These are phyloP conservation scores for Albatrellus sp. DNA, from an alignment of 1,284 basidiomycete genomes.

Conservation along the genomic window DNA sequence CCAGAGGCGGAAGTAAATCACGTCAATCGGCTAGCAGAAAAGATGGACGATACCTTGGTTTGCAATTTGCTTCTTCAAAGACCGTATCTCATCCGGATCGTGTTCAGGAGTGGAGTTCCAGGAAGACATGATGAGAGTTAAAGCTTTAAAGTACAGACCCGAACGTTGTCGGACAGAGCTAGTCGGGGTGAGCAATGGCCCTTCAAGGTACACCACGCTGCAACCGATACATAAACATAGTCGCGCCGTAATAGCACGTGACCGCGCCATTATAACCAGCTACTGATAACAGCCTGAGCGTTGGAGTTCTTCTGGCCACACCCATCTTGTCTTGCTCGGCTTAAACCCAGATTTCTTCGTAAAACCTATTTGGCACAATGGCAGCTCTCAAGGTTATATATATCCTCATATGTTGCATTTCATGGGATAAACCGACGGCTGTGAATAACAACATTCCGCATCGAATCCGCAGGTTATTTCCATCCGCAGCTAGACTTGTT, in stretches of 20 bases:
- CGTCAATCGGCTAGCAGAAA: not conserved
- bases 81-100: slow-evolving; percentile 44
- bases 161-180: not conserved
- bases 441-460: no score
- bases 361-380: no score
- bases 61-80: slow-evolving; percentile 44
- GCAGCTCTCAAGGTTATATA: no score
- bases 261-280: slow-evolving; percentile 2
- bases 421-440: no score
- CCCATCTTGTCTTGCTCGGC: no score
- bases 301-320: no score
- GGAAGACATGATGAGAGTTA: slow-evolving; percentile 33
- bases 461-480: no score
- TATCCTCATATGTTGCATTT: no score
- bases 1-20: slow-evolving; percentile 7
- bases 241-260: not conserved
- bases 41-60: slow-evolving; percentile 38
- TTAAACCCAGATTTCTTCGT: no score
- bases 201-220: not conserved
- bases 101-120: slow-evolving; percentile 47
- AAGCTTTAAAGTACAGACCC: slow-evolving; percentile 1
- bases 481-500: no score
- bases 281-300: no score
- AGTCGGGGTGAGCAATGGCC: not conserved
- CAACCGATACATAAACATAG: not conserved